phyloP scores from a whole-genome alignment of 2,329 filamentous ascomycete species.

The Hymenoscyphus infarciens region DNA sequence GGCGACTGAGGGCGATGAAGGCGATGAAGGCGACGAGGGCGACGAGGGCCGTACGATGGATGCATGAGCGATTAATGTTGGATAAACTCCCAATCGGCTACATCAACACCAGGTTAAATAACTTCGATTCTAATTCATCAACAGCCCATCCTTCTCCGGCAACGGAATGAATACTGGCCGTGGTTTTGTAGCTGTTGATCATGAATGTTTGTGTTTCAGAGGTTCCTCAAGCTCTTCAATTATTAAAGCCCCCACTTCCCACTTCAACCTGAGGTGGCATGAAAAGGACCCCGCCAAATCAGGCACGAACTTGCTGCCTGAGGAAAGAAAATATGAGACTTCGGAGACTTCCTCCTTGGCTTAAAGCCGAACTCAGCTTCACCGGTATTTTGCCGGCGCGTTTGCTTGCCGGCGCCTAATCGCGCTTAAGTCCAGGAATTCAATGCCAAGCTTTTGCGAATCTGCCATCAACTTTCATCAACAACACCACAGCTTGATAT shows the following conservation, averaged over 20 bases:
- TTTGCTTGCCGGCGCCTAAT: not conserved
- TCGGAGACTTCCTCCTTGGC: not conserved
- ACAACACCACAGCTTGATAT: not conserved
- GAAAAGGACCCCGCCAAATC: slow-evolving; percentile 7
- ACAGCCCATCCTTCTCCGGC: not conserved
- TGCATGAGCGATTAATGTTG: no score
- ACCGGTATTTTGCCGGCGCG: not conserved
- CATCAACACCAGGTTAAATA: no score
- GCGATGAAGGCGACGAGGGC: no score
- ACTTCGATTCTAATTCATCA: no score
- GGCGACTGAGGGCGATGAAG: not conserved
- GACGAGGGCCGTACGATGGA: not conserved
- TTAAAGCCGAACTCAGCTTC: not conserved
- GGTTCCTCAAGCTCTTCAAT: not conserved
- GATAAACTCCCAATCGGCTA: no score
- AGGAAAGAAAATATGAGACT: not conserved
- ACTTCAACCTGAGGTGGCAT: not conserved
- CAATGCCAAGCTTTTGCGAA: not conserved
- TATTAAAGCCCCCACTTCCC: slow-evolving; percentile 8
- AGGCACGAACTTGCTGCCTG: slow-evolving; percentile 5
- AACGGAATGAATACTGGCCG: not conserved
- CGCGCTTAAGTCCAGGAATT: not conserved
- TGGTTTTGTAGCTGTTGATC: not conserved
- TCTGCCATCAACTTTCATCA: not conserved
- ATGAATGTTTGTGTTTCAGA: not conserved